Evolutionary conservation across 1,284 basidiomycete genomes (phyloP).

Genomic region (Trichosporon ovoides): DNA sequence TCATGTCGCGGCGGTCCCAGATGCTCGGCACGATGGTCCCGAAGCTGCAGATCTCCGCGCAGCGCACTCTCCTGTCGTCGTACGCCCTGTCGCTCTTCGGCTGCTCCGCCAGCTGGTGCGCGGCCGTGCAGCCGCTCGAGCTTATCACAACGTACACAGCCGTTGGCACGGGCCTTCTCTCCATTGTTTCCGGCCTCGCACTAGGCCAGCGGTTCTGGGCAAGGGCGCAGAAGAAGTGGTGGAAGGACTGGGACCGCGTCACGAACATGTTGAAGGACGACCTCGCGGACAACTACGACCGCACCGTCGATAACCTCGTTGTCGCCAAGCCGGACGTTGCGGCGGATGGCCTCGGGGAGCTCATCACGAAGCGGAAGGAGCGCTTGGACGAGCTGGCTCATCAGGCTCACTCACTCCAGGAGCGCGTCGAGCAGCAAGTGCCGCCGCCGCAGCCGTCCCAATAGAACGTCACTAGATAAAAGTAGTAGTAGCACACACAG

Average conservation of each 20-base stretch:
- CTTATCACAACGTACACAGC: constrained; percentile 51
- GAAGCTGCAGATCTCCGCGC: constrained; percentile 62
- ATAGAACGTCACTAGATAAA: constrained; percentile 2
- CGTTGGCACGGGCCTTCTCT: constrained; percentile 59
- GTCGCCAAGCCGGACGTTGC: constrained; percentile 36
- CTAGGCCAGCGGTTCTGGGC: constrained; percentile 70
- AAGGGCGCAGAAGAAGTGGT: constrained; percentile 63
- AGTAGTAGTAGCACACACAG: background rate
- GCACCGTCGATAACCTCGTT: constrained; percentile 42
- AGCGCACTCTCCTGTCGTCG: constrained; percentile 57
- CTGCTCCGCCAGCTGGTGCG: constrained; percentile 48
- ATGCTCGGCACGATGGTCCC: constrained; percentile 58
- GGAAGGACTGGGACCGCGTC: constrained; percentile 65
- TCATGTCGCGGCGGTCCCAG: constrained; percentile 58
- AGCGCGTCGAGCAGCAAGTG: background rate
- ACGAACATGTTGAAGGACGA: constrained; percentile 67
- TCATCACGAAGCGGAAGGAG: constrained; percentile 47
- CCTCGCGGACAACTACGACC: constrained; percentile 57
- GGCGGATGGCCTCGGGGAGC: constrained; percentile 51
- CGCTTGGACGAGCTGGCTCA: constrained; percentile 52
- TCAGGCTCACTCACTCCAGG: background rate
- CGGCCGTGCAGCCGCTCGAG: constrained; percentile 32
- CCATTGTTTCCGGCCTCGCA: constrained; percentile 56
- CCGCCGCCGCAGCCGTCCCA: background rate
- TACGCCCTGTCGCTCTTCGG: constrained; percentile 41